Evolutionary conservation across 305 asterid genomes (phyloP).

Genomic region (Striga hermonthica): DNA sequence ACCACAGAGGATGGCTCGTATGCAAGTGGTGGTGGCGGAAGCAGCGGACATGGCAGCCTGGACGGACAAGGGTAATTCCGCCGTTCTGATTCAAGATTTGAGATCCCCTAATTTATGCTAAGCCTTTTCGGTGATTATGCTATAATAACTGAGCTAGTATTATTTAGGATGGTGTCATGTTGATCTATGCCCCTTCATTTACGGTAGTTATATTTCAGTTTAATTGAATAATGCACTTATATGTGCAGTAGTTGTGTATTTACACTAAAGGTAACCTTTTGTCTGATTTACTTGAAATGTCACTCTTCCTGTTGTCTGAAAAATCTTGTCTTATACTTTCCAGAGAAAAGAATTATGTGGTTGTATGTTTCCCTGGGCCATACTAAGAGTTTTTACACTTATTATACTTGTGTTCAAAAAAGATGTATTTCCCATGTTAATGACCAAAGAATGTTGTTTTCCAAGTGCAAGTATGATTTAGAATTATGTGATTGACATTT

Average conservation of each 20-base stretch:
- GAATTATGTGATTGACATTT: not conserved
- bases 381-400: too few relatives aligned
- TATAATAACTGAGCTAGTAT: not conserved
- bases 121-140: conserved; percentile 8
- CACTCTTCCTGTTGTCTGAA: too few relatives aligned
- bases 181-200: not conserved
- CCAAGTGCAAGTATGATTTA: not conserved
- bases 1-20: conserved; percentile 46
- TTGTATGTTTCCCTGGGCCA: too few relatives aligned
- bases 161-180: not conserved
- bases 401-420: too few relatives aligned
- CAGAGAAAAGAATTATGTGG: too few relatives aligned
- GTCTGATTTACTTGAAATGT: not conserved
- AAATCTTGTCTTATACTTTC: too few relatives aligned
- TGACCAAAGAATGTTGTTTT: not conserved
- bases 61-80: conserved; percentile 55
- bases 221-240: conserved; percentile 5
- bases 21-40: conserved; percentile 39
- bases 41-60: conserved; percentile 45
- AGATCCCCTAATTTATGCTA: conserved; percentile 10
- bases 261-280: not conserved
- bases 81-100: conserved; percentile 21
- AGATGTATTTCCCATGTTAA: too few relatives aligned
- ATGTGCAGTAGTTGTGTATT: not conserved
- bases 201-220: not conserved